Base-by-base conservation (phyloP, 768 basidiomycete genomes). In the Pleurotus eryngii region DNA sequence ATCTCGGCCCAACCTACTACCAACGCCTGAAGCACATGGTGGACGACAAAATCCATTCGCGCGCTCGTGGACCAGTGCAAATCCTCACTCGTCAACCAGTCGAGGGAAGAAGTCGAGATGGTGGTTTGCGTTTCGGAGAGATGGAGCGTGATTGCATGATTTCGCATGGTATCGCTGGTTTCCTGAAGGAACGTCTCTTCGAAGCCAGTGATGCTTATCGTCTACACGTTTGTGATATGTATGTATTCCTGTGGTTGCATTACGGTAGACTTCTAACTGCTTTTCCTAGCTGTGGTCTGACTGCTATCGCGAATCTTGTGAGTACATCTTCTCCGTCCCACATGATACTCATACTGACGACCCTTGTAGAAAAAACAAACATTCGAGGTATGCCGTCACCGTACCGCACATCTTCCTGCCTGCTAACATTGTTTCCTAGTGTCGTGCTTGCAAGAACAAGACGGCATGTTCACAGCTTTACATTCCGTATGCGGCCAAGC, bases 91-190 rank as follows among this genome's bases (percentile, higher is more conserved):
- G 97, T 49, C 97, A 99, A 68, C 97, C 97, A 11, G 97, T 99
- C 14, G 97, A 99, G 70, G 97, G 97, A 82, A 84, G 97, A 73
- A 94, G 91, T 83, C 84, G 97, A 75, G 97, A 98, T 68, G 97
- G 97, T 79, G 97, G 97, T 72, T 76, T 99, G 61, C 94, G 97
- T 67, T 99, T 99, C 80, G 97, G 97, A 80, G 97, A 99, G 82
- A 99, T 99, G 97, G 97, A 99, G 70, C 92, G 94, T 71, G 96
- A 98, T 83, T 98, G 97, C 71, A 99, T 99, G 97, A 96, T 99
- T 60, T 97, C 97, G 20, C 97, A 99, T 76, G 97, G 97, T 69
- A 95, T 98, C 61, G 96, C 97, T 46, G 93, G 85, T 1, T 98
- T 98, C 85, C 73, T 98, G 73, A 98, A 98, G 75, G 97, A 98